A percentile compares a stretch with the other conserved stretches of the same genome.
These are phyloP conservation scores for Grosmannia serpens DNA, from an alignment of 2,329 filamentous ascomycete species.

Conservation along the genomic window DNA sequence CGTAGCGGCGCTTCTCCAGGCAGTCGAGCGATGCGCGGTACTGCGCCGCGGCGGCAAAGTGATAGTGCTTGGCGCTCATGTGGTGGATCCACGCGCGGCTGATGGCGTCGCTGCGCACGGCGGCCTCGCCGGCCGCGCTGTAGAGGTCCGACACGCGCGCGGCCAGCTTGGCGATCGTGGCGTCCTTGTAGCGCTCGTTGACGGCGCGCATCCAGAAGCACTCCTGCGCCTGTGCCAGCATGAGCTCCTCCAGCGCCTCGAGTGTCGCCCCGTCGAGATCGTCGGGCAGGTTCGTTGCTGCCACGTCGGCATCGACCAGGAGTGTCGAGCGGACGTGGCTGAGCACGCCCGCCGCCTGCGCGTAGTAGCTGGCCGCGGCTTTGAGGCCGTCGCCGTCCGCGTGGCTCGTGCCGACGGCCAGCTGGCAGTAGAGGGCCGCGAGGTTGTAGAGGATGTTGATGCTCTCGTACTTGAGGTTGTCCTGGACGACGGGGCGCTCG, in stretches of 20 bases:
- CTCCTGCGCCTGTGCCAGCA: constrained; percentile 89
- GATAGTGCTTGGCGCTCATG: constrained; percentile 91
- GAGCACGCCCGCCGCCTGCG: constrained; percentile 74
- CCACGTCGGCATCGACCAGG: constrained; percentile 69
- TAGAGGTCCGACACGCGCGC: constrained; percentile 87
- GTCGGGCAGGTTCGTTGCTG: constrained; percentile 60
- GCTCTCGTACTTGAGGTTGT: constrained; percentile 69
- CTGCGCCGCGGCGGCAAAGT: constrained; percentile 92
- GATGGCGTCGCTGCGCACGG: constrained; percentile 78
- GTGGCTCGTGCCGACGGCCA: constrained; percentile 71
- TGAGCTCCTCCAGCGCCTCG: constrained; percentile 68
- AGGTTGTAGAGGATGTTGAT: constrained; percentile 92
- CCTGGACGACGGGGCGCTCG: constrained; percentile 54
- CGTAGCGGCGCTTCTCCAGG: constrained; percentile 86
- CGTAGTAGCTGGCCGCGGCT: constrained; percentile 80
- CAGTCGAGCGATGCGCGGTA: constrained; percentile 85
- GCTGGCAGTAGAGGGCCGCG: constrained; percentile 83
- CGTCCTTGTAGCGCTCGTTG: constrained; percentile 86
- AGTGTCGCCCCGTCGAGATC: constrained; percentile 90
- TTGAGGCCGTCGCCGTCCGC: constrained; percentile 70
- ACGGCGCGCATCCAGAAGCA: constrained; percentile 98
- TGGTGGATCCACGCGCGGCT: constrained; percentile 97
- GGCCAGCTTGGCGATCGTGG: constrained; percentile 80
- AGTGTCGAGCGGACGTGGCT: constrained; percentile 64
- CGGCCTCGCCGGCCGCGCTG: constrained; percentile 69